These are phyloP conservation scores for Lumnitzera littorea DNA, from an alignment of 345 rosid genomes.

Conservation along the genomic window DNA sequence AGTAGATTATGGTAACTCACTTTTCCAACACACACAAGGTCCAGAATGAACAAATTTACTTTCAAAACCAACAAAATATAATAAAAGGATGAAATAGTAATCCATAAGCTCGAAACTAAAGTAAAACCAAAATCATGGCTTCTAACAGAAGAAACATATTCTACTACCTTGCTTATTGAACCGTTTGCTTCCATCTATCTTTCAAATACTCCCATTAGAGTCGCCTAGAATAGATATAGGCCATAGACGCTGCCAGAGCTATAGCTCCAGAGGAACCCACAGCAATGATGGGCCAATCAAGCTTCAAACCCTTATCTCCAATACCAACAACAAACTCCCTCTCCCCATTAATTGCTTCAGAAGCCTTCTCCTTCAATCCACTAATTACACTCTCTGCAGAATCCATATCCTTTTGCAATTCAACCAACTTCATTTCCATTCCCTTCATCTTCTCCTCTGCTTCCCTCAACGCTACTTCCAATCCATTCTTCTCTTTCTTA, in stretches of 20 bases:
- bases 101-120: slow-evolving; percentile 20
- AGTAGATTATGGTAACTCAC: background rate
- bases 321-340: slow-evolving; percentile 7
- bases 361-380: slow-evolving; percentile 33
- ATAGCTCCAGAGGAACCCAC: slow-evolving; percentile 43
- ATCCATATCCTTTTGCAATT: slow-evolving; percentile 34
- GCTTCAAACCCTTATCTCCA: slow-evolving; percentile 14
- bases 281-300: slow-evolving; percentile 41
- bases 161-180: background rate
- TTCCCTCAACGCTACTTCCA: slow-evolving; percentile 25
- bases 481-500: slow-evolving; percentile 27
- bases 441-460: slow-evolving; percentile 23
- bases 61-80: slow-evolving; percentile 21
- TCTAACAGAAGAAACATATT: slow-evolving; percentile 28
- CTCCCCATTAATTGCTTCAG: slow-evolving; percentile 29
- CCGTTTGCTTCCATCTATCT: background rate
- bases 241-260: slow-evolving; percentile 38
- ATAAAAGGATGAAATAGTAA: background rate
- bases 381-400: slow-evolving; percentile 26
- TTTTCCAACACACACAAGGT: background rate
- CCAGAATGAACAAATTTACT: slow-evolving; percentile 7
- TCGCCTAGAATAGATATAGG: slow-evolving; percentile 34
- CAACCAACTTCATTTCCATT: slow-evolving; percentile 25
- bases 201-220: slow-evolving; percentile 18
- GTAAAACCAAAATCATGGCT: slow-evolving; percentile 19